Base-by-base conservation (phyloP, 2,329 filamentous ascomycete genomes). In the Plectosphaerella sp. region DNA sequence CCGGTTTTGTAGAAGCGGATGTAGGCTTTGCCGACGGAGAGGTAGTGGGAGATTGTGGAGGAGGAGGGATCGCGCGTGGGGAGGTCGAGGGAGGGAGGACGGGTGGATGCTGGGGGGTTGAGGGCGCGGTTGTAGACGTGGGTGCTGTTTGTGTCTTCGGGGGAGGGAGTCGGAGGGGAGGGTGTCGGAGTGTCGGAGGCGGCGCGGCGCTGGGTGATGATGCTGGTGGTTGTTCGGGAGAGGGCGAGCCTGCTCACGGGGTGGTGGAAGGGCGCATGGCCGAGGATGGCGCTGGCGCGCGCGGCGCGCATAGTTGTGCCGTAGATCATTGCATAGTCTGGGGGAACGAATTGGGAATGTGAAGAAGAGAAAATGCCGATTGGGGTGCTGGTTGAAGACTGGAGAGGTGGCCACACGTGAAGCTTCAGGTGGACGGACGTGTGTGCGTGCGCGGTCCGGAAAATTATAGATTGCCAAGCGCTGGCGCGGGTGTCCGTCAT, bases 1-100 rank as follows among this genome's bases (percentile, higher is more conserved):
- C 92, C 93, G 1, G 83, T 79, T 71, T 94, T 96, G 83, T 97
- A 97, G 79, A 97, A 97, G 36, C 70, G 70, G 10, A 88, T 68
- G 69, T 96, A 96, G 49, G 88, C 83, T 66, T 88, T 87, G 56
- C 90, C 93, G 25, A 86, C 72, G 43, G 71, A 66, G 62, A 82
- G 80, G 16, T 62, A 62, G 37, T 68, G 62, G 51, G 69, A 68
- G 51, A 80, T 64, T 18, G 72, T 63, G 25, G 72, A 71, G 28
- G 78, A 66, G 8, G 69, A 62, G 18, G 75, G 63, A 16, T 74
- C 66, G 50, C 82, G 78, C 5, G 68, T 65, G 7, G 89, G 89
- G 3, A 89, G 72, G 43, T 75, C 67, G 56, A 96, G 77, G 0
- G 80, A 76, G 1, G 89, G 83, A 1, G 92, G 88, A 20, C 87